A percentile compares a stretch with the other conserved stretches of the same genome.
Evolutionary conservation across 2,329 filamentous ascomycete species (phyloP).

Genomic region (Orbilia ellipsospora): DNA sequence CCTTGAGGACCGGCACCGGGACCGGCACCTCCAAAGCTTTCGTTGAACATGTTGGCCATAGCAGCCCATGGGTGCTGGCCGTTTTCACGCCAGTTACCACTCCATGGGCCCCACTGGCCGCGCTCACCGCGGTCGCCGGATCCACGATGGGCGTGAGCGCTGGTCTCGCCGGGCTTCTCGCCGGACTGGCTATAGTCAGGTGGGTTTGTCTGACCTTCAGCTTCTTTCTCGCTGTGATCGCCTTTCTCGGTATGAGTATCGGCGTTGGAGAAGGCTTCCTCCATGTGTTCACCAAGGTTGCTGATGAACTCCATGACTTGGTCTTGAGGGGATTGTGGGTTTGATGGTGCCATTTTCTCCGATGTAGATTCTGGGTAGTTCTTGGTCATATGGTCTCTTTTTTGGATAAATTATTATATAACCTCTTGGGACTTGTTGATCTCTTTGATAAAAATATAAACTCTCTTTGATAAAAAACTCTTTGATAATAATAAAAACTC

Average conservation of each 20-base stretch:
- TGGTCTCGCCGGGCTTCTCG: conserved; percentile 49
- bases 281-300: conserved; percentile 55
- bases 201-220: conserved; percentile 27
- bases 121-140: conserved; percentile 29
- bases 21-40: conserved; percentile 11
- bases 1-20: conserved; percentile 3
- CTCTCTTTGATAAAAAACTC: conserved; percentile 41
- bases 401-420: conserved; percentile 28
- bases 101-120: conserved; percentile 36
- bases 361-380: conserved; percentile 44
- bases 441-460: conserved; percentile 33
- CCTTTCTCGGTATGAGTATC: conserved; percentile 41
- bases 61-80: conserved; percentile 46
- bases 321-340: conserved; percentile 50
- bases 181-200: conserved; percentile 37
- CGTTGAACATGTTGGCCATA: conserved; percentile 35
- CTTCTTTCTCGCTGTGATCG: conserved; percentile 29
- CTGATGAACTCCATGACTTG: conserved; percentile 55
- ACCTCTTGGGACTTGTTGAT: conserved; percentile 24
- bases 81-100: conserved; percentile 46
- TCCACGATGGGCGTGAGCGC: conserved; percentile 33
- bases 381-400: conserved; percentile 46
- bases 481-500: conserved; percentile 1
- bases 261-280: conserved; percentile 48
- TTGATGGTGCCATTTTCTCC: conserved; percentile 53